Evolutionary conservation across 2,329 filamentous ascomycete genomes (phyloP).

Genomic region (Aspergillus sp.): DNA sequence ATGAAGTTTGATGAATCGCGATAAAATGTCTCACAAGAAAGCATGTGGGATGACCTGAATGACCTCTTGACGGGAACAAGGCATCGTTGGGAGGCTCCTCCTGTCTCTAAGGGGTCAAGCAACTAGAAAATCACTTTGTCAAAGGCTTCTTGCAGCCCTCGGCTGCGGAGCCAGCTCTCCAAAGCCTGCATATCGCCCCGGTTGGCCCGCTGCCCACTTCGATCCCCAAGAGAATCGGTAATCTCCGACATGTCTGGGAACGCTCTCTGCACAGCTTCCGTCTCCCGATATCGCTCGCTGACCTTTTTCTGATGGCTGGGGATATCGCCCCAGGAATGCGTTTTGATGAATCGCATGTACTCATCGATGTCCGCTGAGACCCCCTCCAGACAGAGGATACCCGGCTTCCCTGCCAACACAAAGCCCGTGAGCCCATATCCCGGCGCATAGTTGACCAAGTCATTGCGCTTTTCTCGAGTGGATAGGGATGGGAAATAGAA

Average conservation of each 20-base stretch:
- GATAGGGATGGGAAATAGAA: constrained; percentile 64
- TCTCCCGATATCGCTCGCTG: constrained; percentile 47
- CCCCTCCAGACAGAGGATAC: constrained; percentile 38
- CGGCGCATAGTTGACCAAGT: constrained; percentile 55
- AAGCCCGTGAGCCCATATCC: constrained; percentile 57
- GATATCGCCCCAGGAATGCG: constrained; percentile 62
- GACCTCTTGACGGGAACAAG: no score
- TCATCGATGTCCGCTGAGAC: constrained; percentile 49
- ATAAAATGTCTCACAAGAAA: no score
- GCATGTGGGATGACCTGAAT: no score
- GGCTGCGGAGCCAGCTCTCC: constrained; percentile 26
- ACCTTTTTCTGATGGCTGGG: constrained; percentile 62
- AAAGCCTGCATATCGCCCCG: constrained; percentile 35
- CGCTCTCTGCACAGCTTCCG: constrained; percentile 39
- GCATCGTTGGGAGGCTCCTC: no score
- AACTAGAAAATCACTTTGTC: constrained; percentile 32
- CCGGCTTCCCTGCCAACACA: constrained; percentile 60
- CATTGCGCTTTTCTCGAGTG: constrained; percentile 57
- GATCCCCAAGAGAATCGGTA: constrained; percentile 30
- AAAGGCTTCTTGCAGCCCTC: constrained; percentile 29
- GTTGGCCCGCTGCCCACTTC: constrained; percentile 32
- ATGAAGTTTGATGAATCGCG: no score
- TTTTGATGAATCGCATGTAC: constrained; percentile 64
- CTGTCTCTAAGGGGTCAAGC: no score
- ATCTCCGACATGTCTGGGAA: constrained; percentile 33